phyloP scores from a whole-genome alignment of 2,329 filamentous ascomycete species.

The Aschersonia sp. region DNA sequence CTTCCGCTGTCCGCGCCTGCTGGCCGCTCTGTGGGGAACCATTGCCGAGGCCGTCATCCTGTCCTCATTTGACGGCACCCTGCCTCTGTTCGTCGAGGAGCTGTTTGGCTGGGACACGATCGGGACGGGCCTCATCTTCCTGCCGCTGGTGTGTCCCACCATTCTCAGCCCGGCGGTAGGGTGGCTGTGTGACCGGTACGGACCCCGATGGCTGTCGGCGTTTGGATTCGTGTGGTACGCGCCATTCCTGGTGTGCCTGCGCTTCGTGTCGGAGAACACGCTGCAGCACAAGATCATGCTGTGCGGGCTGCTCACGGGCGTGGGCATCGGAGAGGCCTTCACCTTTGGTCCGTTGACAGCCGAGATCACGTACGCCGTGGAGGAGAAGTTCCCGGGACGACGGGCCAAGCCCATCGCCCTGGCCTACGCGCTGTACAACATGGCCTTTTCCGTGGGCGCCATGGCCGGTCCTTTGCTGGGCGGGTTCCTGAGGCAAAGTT shows the following conservation, averaged over 20 bases:
- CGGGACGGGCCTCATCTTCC: constrained; percentile 19
- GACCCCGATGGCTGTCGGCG: constrained; percentile 18
- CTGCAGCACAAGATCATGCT: constrained; percentile 16
- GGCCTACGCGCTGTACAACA: constrained; percentile 20
- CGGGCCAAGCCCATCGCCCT: constrained; percentile 15
- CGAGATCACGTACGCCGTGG: constrained; percentile 19
- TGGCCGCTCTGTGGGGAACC: constrained; percentile 18
- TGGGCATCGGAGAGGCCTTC: constrained; percentile 15
- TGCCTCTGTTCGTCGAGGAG: constrained; percentile 15
- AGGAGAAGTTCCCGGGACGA: constrained; percentile 7
- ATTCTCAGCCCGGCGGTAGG: constrained; percentile 17
- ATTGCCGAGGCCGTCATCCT: constrained; percentile 17
- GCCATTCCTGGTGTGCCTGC: constrained; percentile 18
- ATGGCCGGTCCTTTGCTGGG: constrained; percentile 18
- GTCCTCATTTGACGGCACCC: constrained; percentile 19
- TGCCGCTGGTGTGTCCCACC: constrained; percentile 16
- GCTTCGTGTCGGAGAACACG: constrained; percentile 16
- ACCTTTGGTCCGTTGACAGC: constrained; percentile 20
- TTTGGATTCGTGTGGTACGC: constrained; percentile 17
- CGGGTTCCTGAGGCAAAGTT: constrained; percentile 17
- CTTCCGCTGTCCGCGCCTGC: constrained; percentile 15
- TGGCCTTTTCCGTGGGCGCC: constrained; percentile 18
- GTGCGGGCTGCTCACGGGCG: constrained; percentile 15
- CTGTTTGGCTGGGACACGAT: constrained; percentile 18
- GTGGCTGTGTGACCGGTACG: constrained; percentile 17